phyloP scores from a whole-genome alignment of 163 green algal genomes.

The Picocystis sp. region DNA sequence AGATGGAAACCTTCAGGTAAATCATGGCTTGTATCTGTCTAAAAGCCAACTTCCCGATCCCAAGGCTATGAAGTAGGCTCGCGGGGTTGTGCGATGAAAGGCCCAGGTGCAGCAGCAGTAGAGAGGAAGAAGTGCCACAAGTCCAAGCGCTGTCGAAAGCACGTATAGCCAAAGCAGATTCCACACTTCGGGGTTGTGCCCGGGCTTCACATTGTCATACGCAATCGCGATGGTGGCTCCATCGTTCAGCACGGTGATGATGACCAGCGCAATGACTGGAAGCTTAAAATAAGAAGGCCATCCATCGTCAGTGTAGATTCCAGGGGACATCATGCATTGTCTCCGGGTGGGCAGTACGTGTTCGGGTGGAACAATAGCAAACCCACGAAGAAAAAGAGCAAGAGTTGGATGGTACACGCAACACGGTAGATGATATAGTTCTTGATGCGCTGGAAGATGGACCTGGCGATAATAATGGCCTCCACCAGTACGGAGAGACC shows the following conservation, averaged over 20 bases:
- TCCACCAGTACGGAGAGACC: constrained; percentile 69
- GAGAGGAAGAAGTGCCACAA: constrained; percentile 49
- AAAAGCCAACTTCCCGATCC: constrained; percentile 22
- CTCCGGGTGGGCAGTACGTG: constrained; percentile 17
- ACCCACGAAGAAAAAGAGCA: constrained; percentile 77
- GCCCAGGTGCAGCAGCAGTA: constrained; percentile 50
- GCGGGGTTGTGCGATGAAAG: constrained; percentile 33
- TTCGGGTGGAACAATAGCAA: constrained; percentile 47
- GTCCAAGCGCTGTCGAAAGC: constrained; percentile 41
- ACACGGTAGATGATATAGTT: constrained; percentile 68
- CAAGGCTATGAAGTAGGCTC: constrained; percentile 27
- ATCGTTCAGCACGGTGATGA: constrained; percentile 67
- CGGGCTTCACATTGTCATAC: constrained; percentile 61
- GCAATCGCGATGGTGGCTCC: constrained; percentile 71
- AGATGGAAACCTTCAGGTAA: constrained; percentile 63
- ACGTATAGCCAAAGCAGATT: constrained; percentile 39
- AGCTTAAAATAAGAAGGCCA: constrained; percentile 60
- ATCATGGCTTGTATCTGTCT: constrained; percentile 50
- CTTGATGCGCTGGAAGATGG: constrained; percentile 90
- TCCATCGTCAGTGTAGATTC: constrained; percentile 8
- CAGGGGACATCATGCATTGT: constrained; percentile 1
- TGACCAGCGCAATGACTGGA: constrained; percentile 68
- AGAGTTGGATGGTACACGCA: constrained; percentile 58
- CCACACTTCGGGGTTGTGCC: constrained; percentile 61
- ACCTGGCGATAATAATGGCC: constrained; percentile 65